Evolutionary conservation across 345 rosid species (phyloP), one percentile per base, ranked within the genome.

Genomic region (Linum lewisii): DNA sequence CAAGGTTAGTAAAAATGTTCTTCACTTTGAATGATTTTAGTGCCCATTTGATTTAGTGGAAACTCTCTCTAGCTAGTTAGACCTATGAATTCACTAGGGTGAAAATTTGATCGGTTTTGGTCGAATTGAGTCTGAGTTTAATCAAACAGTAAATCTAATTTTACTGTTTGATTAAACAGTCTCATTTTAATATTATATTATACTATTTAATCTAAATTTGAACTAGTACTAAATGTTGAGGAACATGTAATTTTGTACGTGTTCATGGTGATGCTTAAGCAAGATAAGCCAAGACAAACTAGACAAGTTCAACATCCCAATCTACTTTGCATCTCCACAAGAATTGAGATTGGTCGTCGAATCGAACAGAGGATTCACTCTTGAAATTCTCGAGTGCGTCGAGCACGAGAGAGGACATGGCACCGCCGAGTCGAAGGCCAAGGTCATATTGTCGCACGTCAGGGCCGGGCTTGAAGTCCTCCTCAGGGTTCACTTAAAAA

Each of bases 271-370:
- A n/a, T n/a, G n/a, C n/a, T n/a, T 44, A 61, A 44, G 54, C 21
- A 24, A 54, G 20, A 14, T 66, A 59, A 20, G 20, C 22, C 58
- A 66, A 51, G 58, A 2, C 4, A 19, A 29, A 16, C 58, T 58
- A 50, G 58, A 66, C 63, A 29, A 37, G 5, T 66, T 66, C 58
- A 66, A 66, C 58, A 23, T 66, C 51, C 63, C 69, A 23, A 21
- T 58, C 26, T 59, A 59, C 45, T 22, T 37, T 13, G 23, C n/a
- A 13, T 58, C 53, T 11, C 55, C 49, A 5, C 26, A 38, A 45
- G 64, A 60, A 29, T 15, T 66, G 60, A 52, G 3, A n/a, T 13
- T 13, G 21, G 19, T 25, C 7, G n/a, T 60, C 42, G 56, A 60
- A 60, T 11, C 6, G 47, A 67, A 54, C 24, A 60, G 60, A 23